Conservation (phyloP, 495 filamentous ascomycete genomes). For the Hypomontagnella monticulosa region DNA sequence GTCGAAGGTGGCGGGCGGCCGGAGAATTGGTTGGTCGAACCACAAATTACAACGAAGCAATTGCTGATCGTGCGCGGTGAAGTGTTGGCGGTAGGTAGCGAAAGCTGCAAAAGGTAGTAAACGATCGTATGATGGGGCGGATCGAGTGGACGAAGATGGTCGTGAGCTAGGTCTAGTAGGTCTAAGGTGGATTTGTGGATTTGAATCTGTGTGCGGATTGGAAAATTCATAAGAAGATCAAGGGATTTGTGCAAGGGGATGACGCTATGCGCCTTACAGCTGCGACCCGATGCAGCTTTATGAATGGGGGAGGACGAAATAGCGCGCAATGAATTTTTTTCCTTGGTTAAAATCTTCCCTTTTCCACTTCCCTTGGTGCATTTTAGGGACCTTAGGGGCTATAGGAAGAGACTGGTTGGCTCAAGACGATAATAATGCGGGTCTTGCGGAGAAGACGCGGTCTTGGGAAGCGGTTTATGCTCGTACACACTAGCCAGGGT, state of each 20-base stretch:
- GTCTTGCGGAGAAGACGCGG: constrained; percentile 33
- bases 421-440: constrained; percentile 16
- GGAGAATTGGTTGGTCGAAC: constrained; percentile 32
- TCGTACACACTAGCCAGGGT: constrained; percentile 26
- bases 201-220: not conserved
- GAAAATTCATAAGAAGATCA: constrained; percentile 19
- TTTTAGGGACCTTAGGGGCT: constrained; percentile 1
- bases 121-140: constrained; percentile 35
- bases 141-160: constrained; percentile 19
- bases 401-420: constrained; percentile 17
- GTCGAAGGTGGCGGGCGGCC: constrained; percentile 31
- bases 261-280: constrained; percentile 30
- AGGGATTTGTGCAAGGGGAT: constrained; percentile 37
- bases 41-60: constrained; percentile 33
- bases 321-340: constrained; percentile 23
- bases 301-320: constrained; percentile 10
- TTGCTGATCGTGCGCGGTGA: constrained; percentile 38
- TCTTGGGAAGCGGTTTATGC: constrained; percentile 33
- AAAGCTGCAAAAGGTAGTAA: too few species aligned
- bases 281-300: constrained; percentile 27
- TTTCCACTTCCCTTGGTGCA: not conserved
- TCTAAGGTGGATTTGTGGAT: not conserved
- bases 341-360: constrained; percentile 1
- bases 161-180: not conserved
- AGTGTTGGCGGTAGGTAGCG: constrained; percentile 12